Base-by-base conservation (phyloP, 2,329 filamentous ascomycete genomes). In the Lecanicillium sp. region DNA sequence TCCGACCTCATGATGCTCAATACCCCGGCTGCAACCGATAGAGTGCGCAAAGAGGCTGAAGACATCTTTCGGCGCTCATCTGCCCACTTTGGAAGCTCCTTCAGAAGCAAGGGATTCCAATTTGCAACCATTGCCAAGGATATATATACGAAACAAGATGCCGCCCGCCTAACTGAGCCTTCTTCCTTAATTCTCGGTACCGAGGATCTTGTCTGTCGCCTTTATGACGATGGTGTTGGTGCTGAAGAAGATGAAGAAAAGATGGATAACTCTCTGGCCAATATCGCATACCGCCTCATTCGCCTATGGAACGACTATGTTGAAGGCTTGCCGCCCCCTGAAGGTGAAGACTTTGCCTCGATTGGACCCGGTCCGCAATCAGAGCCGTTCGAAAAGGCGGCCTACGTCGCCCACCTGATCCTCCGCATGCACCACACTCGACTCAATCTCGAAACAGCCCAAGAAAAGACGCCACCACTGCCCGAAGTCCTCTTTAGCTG, bases 401-500 rank as follows among this genome's bases (percentile, higher is more conserved):
- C 78, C 40, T 94, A 81, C 50, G 57, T 96, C n/a, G 82, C 84
- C 13, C 79, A 79, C 20, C 68, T 96, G 17, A 71, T 94, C 28
- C 72, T 97, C 28, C 79, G 79, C 45, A 74, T 96, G 40, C 83
- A 89, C 50, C 87, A 95, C 59, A 72, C 72, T 9, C 65, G 72
- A 12, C 68, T 68, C 43, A 52, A 62, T 13, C 57, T 49, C 28
- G 53, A 63, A 17, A 54, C 50, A 10, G 60, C 59, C 22, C 56
- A 62, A 8, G 60, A 59, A 22, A 63, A 66, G 48, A 54, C 57
- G 2, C 68, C 69, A 3, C 72, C 85, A 1, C 66, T 94, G 14
- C 87, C 90, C 1, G 81, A 83, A 53, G 74, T 88, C 13, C 66
- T 97, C 12, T 79, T 96, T 45, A 75, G 85, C 50, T 97, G 90